Conservation (phyloP, 371 early-diverging fungal genomes). For the Mortierella sp. region DNA sequence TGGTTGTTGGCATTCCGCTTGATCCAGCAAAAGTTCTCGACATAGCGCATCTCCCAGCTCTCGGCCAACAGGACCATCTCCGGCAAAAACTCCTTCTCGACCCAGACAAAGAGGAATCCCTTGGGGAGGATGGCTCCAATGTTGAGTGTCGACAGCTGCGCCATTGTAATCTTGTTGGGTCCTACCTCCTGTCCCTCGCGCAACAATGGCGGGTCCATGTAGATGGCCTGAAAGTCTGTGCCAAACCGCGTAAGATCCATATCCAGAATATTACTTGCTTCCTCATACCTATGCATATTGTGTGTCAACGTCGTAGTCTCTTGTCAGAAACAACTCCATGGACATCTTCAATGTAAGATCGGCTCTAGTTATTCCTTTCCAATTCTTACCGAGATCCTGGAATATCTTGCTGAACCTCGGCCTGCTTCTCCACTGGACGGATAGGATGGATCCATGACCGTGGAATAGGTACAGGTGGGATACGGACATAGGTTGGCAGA, state of each 20-base stretch:
- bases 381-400: conserved; percentile 50
- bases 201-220: conserved; percentile 93
- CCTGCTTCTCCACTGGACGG: conserved; percentile 52
- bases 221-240: conserved; percentile 81
- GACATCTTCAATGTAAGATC: background rate
- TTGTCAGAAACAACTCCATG: no score
- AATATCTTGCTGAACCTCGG: conserved; percentile 9
- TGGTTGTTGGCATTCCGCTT: conserved; percentile 86
- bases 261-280: conserved; percentile 56
- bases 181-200: conserved; percentile 77
- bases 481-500: conserved; percentile 89
- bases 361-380: background rate
- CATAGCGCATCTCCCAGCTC: conserved; percentile 92
- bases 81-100: conserved; percentile 91
- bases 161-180: conserved; percentile 76
- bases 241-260: conserved; percentile 68
- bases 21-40: conserved; percentile 97
- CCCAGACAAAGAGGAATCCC: conserved; percentile 94
- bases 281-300: conserved; percentile 61
- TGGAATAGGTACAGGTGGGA: conserved; percentile 87
- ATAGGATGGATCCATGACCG: conserved; percentile 89
- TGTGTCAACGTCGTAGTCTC: no score
- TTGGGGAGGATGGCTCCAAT: conserved; percentile 74
- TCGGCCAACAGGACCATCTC: conserved; percentile 79
- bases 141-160: conserved; percentile 70